Evolutionary conservation across 2,329 filamentous ascomycete species (phyloP).

Genomic region (Chalaropsis ovoidea): DNA sequence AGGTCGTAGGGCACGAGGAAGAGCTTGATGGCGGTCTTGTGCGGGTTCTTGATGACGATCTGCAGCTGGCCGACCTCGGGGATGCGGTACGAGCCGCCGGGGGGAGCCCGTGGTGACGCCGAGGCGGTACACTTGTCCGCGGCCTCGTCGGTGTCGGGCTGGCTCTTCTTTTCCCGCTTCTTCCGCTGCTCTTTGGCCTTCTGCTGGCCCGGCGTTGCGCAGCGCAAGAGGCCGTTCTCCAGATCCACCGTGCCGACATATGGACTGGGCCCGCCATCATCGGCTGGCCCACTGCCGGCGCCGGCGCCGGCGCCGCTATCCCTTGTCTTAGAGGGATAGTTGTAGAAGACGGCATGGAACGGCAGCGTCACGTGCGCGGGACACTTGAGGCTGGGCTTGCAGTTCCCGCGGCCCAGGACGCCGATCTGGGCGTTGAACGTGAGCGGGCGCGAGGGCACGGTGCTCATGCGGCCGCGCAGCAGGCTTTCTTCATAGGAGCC

Average conservation of each 20-base stretch:
- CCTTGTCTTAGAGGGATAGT: slow-evolving; percentile 44
- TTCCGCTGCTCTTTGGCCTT: slow-evolving; percentile 37
- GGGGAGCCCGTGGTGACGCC: slow-evolving; percentile 45
- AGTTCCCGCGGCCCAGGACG: slow-evolving; percentile 79
- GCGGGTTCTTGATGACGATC: slow-evolving; percentile 95
- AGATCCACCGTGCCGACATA: slow-evolving; percentile 91
- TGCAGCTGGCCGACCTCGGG: slow-evolving; percentile 89
- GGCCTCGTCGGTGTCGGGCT: not conserved
- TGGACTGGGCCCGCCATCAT: slow-evolving; percentile 79
- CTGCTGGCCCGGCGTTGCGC: not conserved
- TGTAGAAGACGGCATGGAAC: slow-evolving; percentile 94
- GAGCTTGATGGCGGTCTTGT: slow-evolving; percentile 94
- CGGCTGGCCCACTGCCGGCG: not conserved
- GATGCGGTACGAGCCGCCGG: slow-evolving; percentile 85
- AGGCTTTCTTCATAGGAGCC: slow-evolving; percentile 98
- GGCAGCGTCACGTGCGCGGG: slow-evolving; percentile 82
- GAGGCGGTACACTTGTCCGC: not conserved
- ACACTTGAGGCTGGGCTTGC: slow-evolving; percentile 73
- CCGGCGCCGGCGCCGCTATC: not conserved
- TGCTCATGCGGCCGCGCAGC: slow-evolving; percentile 89
- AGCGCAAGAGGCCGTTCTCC: slow-evolving; percentile 58
- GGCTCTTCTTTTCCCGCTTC: not conserved
- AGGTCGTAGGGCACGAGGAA: slow-evolving; percentile 92
- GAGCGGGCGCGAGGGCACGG: slow-evolving; percentile 80
- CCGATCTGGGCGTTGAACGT: slow-evolving; percentile 94